Percentiles rank a stretch among this genome's conserved stretches.
These are phyloP conservation scores for Boletus coccyginus DNA, from an alignment of 768 basidiomycete genomes.

Conservation along the genomic window DNA sequence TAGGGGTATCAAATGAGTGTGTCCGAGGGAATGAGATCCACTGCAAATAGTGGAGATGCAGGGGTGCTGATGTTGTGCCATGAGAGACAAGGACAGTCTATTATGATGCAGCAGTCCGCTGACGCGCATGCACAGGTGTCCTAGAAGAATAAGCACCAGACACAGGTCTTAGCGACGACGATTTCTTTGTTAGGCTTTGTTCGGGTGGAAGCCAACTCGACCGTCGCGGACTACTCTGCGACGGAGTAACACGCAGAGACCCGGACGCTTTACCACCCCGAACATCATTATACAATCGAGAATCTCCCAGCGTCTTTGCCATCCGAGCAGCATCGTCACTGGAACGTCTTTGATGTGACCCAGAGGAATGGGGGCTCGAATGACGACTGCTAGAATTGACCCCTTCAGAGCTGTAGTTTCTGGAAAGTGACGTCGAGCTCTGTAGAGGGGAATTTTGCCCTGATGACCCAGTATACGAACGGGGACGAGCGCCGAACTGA, in stretches of 20 bases:
- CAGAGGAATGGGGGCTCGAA: conserved; percentile 18
- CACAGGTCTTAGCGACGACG: conserved; percentile 15
- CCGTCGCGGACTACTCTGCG: conserved; percentile 17
- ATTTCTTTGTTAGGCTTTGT: conserved; percentile 9
- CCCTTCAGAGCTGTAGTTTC: conserved; percentile 27
- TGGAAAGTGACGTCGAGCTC: conserved; percentile 17
- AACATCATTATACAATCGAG: conserved; percentile 15
- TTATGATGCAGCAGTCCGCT: conserved; percentile 23
- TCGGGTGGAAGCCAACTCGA: conserved; percentile 26
- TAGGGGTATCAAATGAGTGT: conserved; percentile 30
- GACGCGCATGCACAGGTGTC: conserved; percentile 13
- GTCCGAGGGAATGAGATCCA: conserved; percentile 18
- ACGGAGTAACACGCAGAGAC: conserved; percentile 5
- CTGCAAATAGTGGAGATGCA: conserved; percentile 11
- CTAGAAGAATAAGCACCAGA: conserved; percentile 14
- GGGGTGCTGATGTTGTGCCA: not conserved
- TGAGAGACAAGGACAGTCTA: not conserved
- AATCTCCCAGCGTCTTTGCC: conserved; percentile 7
- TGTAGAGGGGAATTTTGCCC: conserved; percentile 30
- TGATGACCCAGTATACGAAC: conserved; percentile 28
- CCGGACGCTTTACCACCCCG: conserved; percentile 10
- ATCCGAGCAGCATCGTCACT: conserved; percentile 29
- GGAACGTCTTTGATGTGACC: conserved; percentile 29
- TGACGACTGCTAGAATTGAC: conserved; percentile 14
- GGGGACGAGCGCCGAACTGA: conserved; percentile 45